Evolutionary conservation across 1,284 basidiomycete species (phyloP).

Genomic region (Heterobasidion parviporum): DNA sequence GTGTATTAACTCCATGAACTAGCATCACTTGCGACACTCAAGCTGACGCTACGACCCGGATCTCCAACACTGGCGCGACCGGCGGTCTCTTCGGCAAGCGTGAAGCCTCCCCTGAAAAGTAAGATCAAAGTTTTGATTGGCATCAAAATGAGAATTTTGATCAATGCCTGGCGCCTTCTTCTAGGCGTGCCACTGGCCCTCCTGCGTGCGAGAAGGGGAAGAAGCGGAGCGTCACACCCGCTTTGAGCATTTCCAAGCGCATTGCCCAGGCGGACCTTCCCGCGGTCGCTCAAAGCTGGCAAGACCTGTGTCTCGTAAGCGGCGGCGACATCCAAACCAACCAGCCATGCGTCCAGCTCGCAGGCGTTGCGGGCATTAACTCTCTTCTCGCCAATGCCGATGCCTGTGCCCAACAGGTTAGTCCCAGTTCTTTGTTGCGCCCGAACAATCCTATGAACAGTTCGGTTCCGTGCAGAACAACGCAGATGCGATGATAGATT

Average conservation of each 20-base stretch:
- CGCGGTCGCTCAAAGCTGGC: constrained; percentile 20
- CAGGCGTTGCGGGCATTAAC: constrained; percentile 29
- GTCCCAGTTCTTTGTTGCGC: neutral
- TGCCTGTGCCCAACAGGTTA: constrained; percentile 24
- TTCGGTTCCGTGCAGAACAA: constrained; percentile 28
- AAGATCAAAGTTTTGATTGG: neutral
- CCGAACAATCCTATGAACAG: neutral
- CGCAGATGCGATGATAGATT: constrained; percentile 40
- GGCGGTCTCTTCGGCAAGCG: neutral
- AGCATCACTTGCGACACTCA: neutral
- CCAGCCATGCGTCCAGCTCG: constrained; percentile 32
- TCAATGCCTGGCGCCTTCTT: neutral
- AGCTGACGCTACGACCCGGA: neutral
- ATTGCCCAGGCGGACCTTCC: constrained; percentile 20
- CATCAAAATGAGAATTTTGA: neutral
- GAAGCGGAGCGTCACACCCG: neutral
- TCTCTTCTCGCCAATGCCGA: constrained; percentile 34
- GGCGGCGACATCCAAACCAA: constrained; percentile 30
- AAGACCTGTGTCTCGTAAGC: constrained; percentile 21
- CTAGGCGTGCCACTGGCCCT: neutral
- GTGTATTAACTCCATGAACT: neutral
- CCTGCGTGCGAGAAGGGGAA: neutral
- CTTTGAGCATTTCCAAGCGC: constrained; percentile 10
- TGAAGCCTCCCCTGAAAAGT: neutral
- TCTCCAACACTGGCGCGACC: neutral